Base-by-base conservation (phyloP, 768 basidiomycete genomes). In the Lactarius pseudohatsudake region DNA sequence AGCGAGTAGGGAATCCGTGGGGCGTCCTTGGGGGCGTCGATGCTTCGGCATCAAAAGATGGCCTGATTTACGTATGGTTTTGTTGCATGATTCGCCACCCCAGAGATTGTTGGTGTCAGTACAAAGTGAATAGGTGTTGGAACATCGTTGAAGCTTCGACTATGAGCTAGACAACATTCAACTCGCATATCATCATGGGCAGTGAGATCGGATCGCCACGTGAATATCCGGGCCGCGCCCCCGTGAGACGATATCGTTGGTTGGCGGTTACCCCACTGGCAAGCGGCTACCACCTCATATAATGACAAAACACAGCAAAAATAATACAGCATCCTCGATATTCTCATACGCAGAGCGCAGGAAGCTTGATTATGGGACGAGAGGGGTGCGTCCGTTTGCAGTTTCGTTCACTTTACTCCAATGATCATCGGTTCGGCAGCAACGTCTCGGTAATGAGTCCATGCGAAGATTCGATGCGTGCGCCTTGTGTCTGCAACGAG, bases 381-480 rank as follows among this genome's bases (percentile, higher is more conserved):
- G 87, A 77, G 82, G 82, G 64, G 89, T 90, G 73, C 65, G 83
- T 77, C 15, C 28, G 53, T 22, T 36, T 5, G 7, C 32, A 18
- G 18, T 11, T 16, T 22, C 43, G 7, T 41, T 58, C 15, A 13
- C 18, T 22, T 43, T n/a, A 2, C 15, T 10, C n/a, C 59, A 53
- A 61, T 61, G 50, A 59, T 45, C 60, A n/a, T 61, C 43, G 56
- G 28, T 47, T 61, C 28, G 59, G n/a, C 66, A 88, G 85, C 86
- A 89, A 86, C 86, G 89, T 54, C 78, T 95, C 74, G 95, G 94
- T 41, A 90, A 92, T 74, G 95, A 97, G 76, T 94, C 91, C 13
- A 93, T 96, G 90, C 87, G 94, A 45, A 85, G 85, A 60, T 95
- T 97, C 75, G 93, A 97, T 76, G 88, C 93, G 1, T 98, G 97